phyloP scores from a whole-genome alignment of 2,329 filamentous ascomycete genomes.

The Fusarium austroafricanum region DNA sequence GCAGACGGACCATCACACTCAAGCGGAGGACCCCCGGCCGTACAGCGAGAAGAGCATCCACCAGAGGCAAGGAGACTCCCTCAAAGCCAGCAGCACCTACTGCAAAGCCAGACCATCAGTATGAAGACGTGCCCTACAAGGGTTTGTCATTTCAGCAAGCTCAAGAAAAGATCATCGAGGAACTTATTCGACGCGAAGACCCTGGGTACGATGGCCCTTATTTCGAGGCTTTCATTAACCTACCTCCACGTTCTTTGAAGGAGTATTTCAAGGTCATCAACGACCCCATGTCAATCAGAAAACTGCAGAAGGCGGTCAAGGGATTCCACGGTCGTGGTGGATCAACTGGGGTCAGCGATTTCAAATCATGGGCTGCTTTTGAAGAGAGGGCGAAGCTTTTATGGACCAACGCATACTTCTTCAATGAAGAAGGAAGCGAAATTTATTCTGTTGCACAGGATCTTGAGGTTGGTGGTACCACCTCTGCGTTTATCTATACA shows the following conservation, averaged over 20 bases:
- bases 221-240: constrained; percentile 79
- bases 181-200: constrained; percentile 76
- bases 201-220: constrained; percentile 76
- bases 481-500: neutral
- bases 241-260: constrained; percentile 79
- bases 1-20: constrained; percentile 54
- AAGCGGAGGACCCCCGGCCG: constrained; percentile 53
- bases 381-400: constrained; percentile 83
- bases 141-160: constrained; percentile 84
- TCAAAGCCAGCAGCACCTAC: constrained; percentile 52
- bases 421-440: constrained; percentile 92
- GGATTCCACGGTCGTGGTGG: constrained; percentile 77
- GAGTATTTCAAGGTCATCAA: constrained; percentile 90
- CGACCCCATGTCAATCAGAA: constrained; percentile 82
- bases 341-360: constrained; percentile 72
- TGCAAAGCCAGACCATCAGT: constrained; percentile 63
- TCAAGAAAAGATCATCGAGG: constrained; percentile 85
- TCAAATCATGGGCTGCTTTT: constrained; percentile 85
- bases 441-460: constrained; percentile 82
- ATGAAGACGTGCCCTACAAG: constrained; percentile 70
- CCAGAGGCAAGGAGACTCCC: constrained; percentile 49
- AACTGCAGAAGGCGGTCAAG: constrained; percentile 80
- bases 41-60: constrained; percentile 50
- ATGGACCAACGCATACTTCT: constrained; percentile 88
- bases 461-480: constrained; percentile 71